A percentile compares a stretch with the other conserved stretches of the same genome.
Evolutionary conservation across 306 rosid species (phyloP).

Genomic region (Calophaca sinica): DNA sequence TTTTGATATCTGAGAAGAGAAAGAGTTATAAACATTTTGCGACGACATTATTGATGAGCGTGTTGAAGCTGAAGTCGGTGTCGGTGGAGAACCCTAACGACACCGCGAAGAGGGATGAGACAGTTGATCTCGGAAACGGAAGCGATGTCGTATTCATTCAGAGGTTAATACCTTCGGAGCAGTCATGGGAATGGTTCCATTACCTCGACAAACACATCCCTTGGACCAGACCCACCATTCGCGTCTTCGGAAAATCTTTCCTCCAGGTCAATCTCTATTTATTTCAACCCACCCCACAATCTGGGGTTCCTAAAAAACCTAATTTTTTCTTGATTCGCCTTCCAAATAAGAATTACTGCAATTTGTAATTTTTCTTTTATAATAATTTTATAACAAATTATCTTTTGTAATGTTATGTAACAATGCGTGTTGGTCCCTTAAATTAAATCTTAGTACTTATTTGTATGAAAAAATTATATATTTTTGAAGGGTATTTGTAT

Average conservation of each 20-base stretch:
- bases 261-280: slow-evolving; percentile 60
- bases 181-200: slow-evolving; percentile 82
- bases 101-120: slow-evolving; percentile 47
- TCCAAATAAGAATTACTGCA: background rate
- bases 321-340: slow-evolving; percentile 20
- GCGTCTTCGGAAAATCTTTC: slow-evolving; percentile 74
- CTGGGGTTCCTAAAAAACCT: no score
- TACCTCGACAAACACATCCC: slow-evolving; percentile 70
- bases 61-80: slow-evolving; percentile 62
- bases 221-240: slow-evolving; percentile 91
- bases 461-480: no score
- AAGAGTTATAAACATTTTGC: no score
- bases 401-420: no score
- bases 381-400: no score
- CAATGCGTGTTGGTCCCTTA: no score
- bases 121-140: slow-evolving; percentile 70
- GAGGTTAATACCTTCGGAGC: slow-evolving; percentile 61
- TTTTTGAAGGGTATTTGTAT: no score
- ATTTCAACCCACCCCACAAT: slow-evolving; percentile 1
- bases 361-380: background rate
- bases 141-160: slow-evolving; percentile 75
- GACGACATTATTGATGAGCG: slow-evolving; percentile 44
- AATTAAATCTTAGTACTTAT: no score
- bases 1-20: no score
- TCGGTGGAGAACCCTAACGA: slow-evolving; percentile 43